Base-by-base conservation (phyloP, 1,139 yeast species). In the Dujonia santamariae region DNA sequence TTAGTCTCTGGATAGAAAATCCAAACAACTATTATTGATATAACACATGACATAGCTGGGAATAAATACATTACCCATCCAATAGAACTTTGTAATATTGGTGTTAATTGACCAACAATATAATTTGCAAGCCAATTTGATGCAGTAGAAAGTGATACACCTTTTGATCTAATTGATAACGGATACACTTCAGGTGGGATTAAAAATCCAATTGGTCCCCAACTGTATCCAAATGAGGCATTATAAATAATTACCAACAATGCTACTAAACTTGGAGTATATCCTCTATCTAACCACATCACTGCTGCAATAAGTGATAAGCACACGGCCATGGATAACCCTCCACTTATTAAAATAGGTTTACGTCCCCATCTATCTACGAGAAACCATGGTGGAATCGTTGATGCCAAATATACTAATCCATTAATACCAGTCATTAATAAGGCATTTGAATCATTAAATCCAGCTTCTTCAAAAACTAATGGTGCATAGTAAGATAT, bases 1-100 rank as follows among this genome's bases (percentile, higher is more conserved):
- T 85, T 87, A 1, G 97, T 88, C 55, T 88, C 97, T 1, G 97
- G 96, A 53, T 83, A 87, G 38, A 78, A 66, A 34, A 69, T 68
- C 56, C 72, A 74, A 6, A 88, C 96, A 30, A 69, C 69, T 3
- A 60, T 19, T 8, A 69, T 64, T 21, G 77, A 67, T 3, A 67
- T 43, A 8, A 70, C 48, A 54, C 80, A 74, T 29, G 67, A 63
- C 3, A 51, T 38, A 3, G 76, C 78, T 7, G 78, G 78, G 30
- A 72, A 59, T 26, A 74, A 43, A 46, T 74, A 75, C 55, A 72
- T 57, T 35, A 63, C 61, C 79, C 79, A 75, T 19, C 66, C 65
- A 26, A 75, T 72, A 9, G 59, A 43, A 30, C 63, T 68, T 43
- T 72, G 71, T 34, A 75, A 48, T 26, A 70, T 59, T 2, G 80